These are phyloP conservation scores for Podospora didyma DNA, from an alignment of 495 filamentous ascomycete genomes.

Conservation along the genomic window DNA sequence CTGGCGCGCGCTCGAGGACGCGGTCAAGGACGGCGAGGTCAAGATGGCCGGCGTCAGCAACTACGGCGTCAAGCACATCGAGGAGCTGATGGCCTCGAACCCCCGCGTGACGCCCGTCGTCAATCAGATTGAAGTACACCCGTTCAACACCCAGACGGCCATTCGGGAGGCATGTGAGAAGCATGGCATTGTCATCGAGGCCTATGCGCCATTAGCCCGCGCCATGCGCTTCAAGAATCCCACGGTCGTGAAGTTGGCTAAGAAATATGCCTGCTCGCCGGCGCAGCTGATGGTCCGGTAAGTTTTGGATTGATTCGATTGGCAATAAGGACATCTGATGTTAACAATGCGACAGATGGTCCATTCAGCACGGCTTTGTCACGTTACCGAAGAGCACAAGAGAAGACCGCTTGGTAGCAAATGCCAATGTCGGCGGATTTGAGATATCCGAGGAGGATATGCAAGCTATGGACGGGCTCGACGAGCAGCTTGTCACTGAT, in stretches of 20 bases:
- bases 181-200: slow-evolving; percentile 56
- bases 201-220: slow-evolving; percentile 61
- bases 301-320: not conserved
- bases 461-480: slow-evolving; percentile 57
- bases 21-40: slow-evolving; percentile 55
- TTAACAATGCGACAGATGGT: slow-evolving; percentile 40
- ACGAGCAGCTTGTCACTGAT: slow-evolving; percentile 63
- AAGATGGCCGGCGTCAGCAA: slow-evolving; percentile 63
- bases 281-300: slow-evolving; percentile 59
- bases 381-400: slow-evolving; percentile 70
- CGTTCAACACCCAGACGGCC: slow-evolving; percentile 59
- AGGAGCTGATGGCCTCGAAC: slow-evolving; percentile 57
- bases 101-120: slow-evolving; percentile 51
- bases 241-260: slow-evolving; percentile 43
- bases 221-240: slow-evolving; percentile 54
- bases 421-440: slow-evolving; percentile 64
- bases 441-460: slow-evolving; percentile 61
- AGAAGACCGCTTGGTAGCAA: slow-evolving; percentile 57
- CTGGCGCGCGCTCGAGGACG: slow-evolving; percentile 65
- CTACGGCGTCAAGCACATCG: slow-evolving; percentile 61
- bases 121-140: slow-evolving; percentile 69
- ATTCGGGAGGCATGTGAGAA: slow-evolving; percentile 53
- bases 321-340: not conserved
- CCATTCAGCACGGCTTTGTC: slow-evolving; percentile 68
- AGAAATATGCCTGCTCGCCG: slow-evolving; percentile 55